Evolutionary conservation across 768 basidiomycete species (phyloP), one percentile per base, ranked within the genome.

Genomic region (Suillus variegatus): DNA sequence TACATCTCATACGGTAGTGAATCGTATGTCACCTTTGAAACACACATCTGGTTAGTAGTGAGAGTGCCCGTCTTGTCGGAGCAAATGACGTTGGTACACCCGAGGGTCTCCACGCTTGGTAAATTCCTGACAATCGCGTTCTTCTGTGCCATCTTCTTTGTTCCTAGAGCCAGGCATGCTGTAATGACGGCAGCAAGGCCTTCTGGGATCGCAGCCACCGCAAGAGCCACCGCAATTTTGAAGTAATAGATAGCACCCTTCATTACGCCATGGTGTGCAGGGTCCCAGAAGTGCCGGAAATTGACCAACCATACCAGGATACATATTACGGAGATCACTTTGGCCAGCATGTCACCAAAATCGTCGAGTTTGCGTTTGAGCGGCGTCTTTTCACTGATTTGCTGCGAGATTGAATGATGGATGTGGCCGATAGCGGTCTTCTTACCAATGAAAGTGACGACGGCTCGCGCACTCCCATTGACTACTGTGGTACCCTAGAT

Each of bases 61-160:
- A 97, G 74, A 41, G 95, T 96, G 58, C 96, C 96, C 32, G 97
- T 99, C 84, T 99, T 99, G 80, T 99, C 97, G 4, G 95, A 96
- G 77, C 97, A 99, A 70, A 99, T 99, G 58, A 99, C 95, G 74
- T 97, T 98, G 51, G 96, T 97, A 81, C 95, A 96, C 1, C 97
- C 97, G 8, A 99, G 83, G 46, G 97, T 99, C 80, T 99, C 97
- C 40, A 99, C 97, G 68, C 92, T 94, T 9, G 97, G 97, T 67
- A 99, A 81, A 77, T 97, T 96, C 71, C 96, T 82, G 62, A 99
- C 97, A 72, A 99, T 99, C 2, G 97, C 97, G 67, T 98, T 97
- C 80, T 96, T 93, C 82, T 97, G 93, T 1, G 97, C 96, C 97
- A 99, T 99, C 79, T 97, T 98, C 82, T 97, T 95, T 20, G 97